Base-by-base conservation (phyloP, 108 stramenopile species). In the Aurantiochytrium sp. region DNA sequence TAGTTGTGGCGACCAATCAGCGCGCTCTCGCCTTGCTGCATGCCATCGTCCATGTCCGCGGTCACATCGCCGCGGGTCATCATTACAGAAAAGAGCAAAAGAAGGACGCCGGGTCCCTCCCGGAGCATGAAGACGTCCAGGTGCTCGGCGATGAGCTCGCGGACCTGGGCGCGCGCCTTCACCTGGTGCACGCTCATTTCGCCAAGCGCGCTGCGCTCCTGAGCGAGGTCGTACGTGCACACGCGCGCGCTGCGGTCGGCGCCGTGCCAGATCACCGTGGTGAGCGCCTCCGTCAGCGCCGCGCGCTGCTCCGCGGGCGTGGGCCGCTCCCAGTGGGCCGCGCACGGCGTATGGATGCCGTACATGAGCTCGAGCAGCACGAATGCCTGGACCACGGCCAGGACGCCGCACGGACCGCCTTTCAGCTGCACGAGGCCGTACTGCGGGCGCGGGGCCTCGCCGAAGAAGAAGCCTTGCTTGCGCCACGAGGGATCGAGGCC, bases 401-500 rank as follows among this genome's bases (percentile, higher is more conserved):
- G 41, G 15, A 88, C 89, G 41, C 93, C 93, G 53, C 93, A 93
- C 0, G 93, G 93, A 22, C 93, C 93, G 21, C 93, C 93, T 24
- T 90, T 34, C 4, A n/a, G 37, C 73, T 93, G 93, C 48, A 93
- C 68, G 24, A 93, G 31, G 4, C 93, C 93, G 85, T 90, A 92
- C 27, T 55, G 42, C 17, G 90, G 88, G 17, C 48, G 48, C 37
- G 86, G 32, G 52, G 5, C 68, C 41, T 87, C 42, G 65, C 41
- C 86, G 50, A 90, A 90, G 34, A 65, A 91, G 52, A 91, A 90
- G 0, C 90, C 90, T 37, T 91, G 90, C 81, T 89, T 55, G 17
- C 42, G 85, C 90, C 90, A 91, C 8, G 90, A 41, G 48, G 69
- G 45, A 5, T 89, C 86, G 85, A 91, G 85, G 89, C 27, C 73